Conservation (phyloP, 2,329 filamentous ascomycete species). For the Cladosporium sp. region DNA sequence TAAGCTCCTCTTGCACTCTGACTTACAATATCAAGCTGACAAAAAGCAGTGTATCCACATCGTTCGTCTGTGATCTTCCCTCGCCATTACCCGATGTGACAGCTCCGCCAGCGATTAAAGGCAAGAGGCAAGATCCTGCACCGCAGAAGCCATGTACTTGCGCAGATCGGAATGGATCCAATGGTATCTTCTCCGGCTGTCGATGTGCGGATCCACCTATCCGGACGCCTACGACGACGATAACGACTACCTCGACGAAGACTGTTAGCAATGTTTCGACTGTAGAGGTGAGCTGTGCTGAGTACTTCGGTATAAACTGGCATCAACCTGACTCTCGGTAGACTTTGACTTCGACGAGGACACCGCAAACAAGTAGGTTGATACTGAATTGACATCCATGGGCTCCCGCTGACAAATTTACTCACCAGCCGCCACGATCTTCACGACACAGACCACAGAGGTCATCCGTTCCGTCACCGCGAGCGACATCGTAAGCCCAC, state of each 20-base stretch:
- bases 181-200: not conserved
- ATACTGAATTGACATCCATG: fast-evolving
- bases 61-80: not conserved
- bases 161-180: not conserved
- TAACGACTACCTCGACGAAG: not conserved
- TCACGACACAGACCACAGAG: not conserved
- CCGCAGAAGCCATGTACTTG: not conserved
- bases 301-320: not conserved
- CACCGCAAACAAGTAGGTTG: not conserved
- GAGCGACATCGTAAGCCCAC: not conserved
- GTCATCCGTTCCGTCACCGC: not conserved
- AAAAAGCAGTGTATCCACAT: not conserved
- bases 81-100: not conserved
- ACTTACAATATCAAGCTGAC: not conserved
- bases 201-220: not conserved
- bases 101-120: not conserved
- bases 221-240: not conserved
- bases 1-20: not conserved
- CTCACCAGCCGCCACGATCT: not conserved
- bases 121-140: not conserved
- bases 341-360: not conserved
- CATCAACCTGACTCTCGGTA: not conserved
- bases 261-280: not conserved
- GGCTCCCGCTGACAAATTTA: not conserved
- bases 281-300: not conserved